Base-by-base conservation (phyloP, 1,284 basidiomycete species). In the Microbotryomycetes sp. region DNA sequence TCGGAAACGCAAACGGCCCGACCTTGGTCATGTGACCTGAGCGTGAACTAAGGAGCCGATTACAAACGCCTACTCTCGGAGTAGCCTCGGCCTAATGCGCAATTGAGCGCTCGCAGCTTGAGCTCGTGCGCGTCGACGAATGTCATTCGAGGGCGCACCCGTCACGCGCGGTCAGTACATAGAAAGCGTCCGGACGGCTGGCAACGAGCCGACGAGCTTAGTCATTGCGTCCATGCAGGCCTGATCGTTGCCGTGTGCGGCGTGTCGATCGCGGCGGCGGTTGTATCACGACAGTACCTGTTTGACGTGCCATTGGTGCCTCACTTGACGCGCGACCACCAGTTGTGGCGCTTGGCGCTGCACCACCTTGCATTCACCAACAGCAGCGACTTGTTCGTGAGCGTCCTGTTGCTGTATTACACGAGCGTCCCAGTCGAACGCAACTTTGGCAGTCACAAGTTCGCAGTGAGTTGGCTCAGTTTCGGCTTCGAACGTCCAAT, bases 371-470 rank as follows among this genome's bases (percentile, higher is more conserved):
- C 85, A 2, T 94, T 88, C 72, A 81, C 85, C 4, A 92, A 85
- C 73, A 91, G 88, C 0, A 87, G 87, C 60, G 90, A 94, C 73
- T 80, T 97, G 30, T 81, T 96, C 54, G 73, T 94, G 51, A 83
- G 83, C 1, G 83, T 88, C 66, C 71, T 93, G 26, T 68, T 92
- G 16, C 76, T 96, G 2, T 93, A 86, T 75, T 83, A 85, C 71
- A 79, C 84, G 24, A 83, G 83, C 1, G 76, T 89, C 2, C 81
- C 82, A 26, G 81, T 94, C 48, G 92, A 97, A 73, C 81, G 92
- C 57, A 83, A 85, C 45, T 94, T 92, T 72, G 92, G 92, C 2
- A 86, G 85, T 56, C 76, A 85, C 60, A 96, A 96, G 74, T 96
- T 83, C 76, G 88, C 88, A n/a, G 91, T 91, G 69, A 76, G 88